Evolutionary conservation across 345 rosid genomes (phyloP).

Genomic region (Lenwebbia sp.): DNA sequence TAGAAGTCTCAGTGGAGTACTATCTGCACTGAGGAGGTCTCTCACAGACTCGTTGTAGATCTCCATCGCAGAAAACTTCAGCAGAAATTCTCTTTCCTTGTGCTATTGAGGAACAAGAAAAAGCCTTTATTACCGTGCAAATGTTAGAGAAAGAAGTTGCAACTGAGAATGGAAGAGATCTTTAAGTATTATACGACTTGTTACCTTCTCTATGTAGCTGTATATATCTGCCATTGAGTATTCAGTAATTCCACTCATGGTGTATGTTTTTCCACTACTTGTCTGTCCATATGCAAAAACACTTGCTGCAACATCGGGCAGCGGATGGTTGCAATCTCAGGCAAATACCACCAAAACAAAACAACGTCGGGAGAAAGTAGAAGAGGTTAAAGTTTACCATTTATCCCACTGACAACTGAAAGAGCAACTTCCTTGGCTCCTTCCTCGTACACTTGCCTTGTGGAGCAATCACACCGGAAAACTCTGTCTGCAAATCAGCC

Average conservation of each 20-base stretch:
- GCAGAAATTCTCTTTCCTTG: conserved; percentile 63
- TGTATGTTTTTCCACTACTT: conserved; percentile 92
- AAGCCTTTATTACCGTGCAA: neutral
- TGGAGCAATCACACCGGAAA: conserved; percentile 54
- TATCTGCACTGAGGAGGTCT: conserved; percentile 69
- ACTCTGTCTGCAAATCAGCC: conserved; percentile 58
- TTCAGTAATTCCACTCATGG: conserved; percentile 84
- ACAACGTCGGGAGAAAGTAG: neutral
- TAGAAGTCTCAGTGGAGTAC: conserved; percentile 70
- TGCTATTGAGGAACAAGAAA: conserved; percentile 34
- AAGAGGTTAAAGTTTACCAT: conserved; percentile 30
- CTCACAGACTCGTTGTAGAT: conserved; percentile 93
- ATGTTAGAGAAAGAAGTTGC: neutral
- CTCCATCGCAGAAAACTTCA: conserved; percentile 92
- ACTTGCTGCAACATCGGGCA: conserved; percentile 42
- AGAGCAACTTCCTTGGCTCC: conserved; percentile 87
- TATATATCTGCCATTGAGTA: conserved; percentile 69
- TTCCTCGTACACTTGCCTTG: conserved; percentile 65
- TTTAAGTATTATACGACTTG: neutral
- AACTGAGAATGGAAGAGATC: neutral
- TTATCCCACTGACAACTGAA: conserved; percentile 78
- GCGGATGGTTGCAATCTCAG: neutral
- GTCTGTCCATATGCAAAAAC: conserved; percentile 98
- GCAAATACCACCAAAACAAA: neutral
- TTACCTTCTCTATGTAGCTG: conserved; percentile 61